A percentile compares a stretch with the other conserved stretches of the same genome.
Evolutionary conservation across 2,329 filamentous ascomycete genomes (phyloP).

Genomic region (Xylaria sp.): DNA sequence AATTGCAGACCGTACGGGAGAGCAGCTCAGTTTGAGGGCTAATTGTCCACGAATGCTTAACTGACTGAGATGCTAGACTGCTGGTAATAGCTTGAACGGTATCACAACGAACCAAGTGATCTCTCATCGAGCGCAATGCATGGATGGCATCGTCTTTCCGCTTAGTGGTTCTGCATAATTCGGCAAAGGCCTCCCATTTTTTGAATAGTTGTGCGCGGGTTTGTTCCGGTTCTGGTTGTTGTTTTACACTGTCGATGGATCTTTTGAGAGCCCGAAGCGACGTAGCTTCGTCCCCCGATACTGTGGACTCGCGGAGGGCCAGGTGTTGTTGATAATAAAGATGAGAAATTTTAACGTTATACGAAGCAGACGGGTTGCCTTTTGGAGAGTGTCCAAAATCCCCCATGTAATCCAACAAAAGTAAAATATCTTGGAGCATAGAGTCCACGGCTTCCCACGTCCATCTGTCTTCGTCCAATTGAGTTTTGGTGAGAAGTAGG

Average conservation of each 20-base stretch:
- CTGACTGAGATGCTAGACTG: constrained; percentile 60
- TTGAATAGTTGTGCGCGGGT: constrained; percentile 68
- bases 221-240: constrained; percentile 64
- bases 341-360: constrained; percentile 75
- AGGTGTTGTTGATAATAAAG: constrained; percentile 75
- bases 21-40: constrained; percentile 63
- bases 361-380: constrained; percentile 53
- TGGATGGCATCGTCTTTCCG: constrained; percentile 67
- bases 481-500: constrained; percentile 65
- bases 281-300: constrained; percentile 55
- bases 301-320: constrained; percentile 58
- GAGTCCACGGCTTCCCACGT: constrained; percentile 68
- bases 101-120: constrained; percentile 68
- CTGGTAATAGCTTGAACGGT: constrained; percentile 65
- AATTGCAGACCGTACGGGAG: constrained; percentile 67
- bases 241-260: constrained; percentile 71
- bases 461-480: constrained; percentile 60
- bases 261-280: constrained; percentile 69
- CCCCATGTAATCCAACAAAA: constrained; percentile 64
- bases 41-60: constrained; percentile 64
- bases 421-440: constrained; percentile 66
- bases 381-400: constrained; percentile 49
- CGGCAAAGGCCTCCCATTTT: constrained; percentile 75
- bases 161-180: constrained; percentile 65
- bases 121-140: constrained; percentile 70